phyloP scores from a whole-genome alignment of 805 yeast species.

The Cyberlindnera euphorbiae region DNA sequence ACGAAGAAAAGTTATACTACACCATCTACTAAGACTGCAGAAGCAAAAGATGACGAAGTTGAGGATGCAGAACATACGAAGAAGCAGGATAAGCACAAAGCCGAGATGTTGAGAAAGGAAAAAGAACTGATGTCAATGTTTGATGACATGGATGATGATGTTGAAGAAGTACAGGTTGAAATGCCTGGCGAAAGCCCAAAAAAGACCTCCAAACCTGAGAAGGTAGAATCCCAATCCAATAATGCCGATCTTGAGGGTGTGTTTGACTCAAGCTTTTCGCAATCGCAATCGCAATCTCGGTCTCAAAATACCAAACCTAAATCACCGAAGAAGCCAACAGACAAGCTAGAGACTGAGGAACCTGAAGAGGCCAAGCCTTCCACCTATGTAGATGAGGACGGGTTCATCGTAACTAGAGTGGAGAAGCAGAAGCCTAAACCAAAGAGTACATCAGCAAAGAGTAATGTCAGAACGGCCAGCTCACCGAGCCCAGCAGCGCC shows the following conservation, averaged over 20 bases:
- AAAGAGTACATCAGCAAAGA: conserved; percentile 1
- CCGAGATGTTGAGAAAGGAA: conserved; percentile 11
- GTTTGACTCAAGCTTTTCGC: conserved; percentile 20
- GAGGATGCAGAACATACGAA: conserved; percentile 14
- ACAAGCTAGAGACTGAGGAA: conserved; percentile 1
- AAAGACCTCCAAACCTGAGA: too few species aligned
- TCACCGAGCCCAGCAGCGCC: conserved; percentile 4
- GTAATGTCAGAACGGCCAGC: neutral
- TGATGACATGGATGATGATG: conserved; percentile 28
- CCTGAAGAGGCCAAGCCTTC: conserved; percentile 13
- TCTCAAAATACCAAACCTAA: conserved; percentile 1
- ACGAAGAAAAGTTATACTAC: conserved; percentile 12
- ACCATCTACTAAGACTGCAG: conserved; percentile 1
- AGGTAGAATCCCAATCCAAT: conserved; percentile 3
- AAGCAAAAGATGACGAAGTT: conserved; percentile 12
- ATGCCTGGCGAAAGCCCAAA: too few species aligned
- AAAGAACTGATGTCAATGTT: conserved; percentile 32
- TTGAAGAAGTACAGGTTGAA: conserved; percentile 2
- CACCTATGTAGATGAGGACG: conserved; percentile 44
- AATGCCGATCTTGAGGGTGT: conserved; percentile 18
- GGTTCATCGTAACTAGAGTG: conserved; percentile 39
- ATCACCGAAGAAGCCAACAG: neutral
- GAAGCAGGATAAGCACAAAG: conserved; percentile 10
- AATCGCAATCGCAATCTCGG: conserved; percentile 13
- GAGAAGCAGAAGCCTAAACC: conserved; percentile 19